Base-by-base conservation (phyloP, 306 rosid genomes). In the Medicago lupulina region DNA sequence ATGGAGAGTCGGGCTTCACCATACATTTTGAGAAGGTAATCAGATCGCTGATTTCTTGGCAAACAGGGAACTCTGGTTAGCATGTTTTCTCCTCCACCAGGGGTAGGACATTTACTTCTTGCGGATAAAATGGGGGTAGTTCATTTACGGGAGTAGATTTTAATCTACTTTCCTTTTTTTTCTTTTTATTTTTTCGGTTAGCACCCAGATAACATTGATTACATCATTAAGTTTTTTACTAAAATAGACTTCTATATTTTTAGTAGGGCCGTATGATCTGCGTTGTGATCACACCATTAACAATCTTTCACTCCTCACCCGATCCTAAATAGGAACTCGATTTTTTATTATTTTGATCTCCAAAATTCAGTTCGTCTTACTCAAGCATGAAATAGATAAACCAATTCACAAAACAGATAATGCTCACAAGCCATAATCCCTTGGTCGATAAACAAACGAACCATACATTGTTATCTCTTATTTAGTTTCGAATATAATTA, bases 401-500 rank as follows among this genome's bases (percentile, higher is more conserved):
- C 5, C 58, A 51, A 16, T 53, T 3, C 25, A 17, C 43, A 51
- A 38, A 50, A 55, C 38, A 57, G n/a, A 50, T 55, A 25, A 23
- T 70, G 18, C 23, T 57, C 31, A 65, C 7, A 55, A 12, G 71
- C 61, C 58, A 55, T 16, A 53, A 40, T 58, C 41, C 55, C 60
- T 57, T 46, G 71, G 46, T 4, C 36, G 36, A 43, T 46, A 67
- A 46, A 13, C 51, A 4, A 15, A 46, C 13, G 0, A 51, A 6
- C 11, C n/a, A 60, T 51, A 18, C 53, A 76, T 57, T 21, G 46
- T 11, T 46, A 46, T 12, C 13, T 12, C 7, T 39, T 76, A 5
- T 8, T 50, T 51, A 36, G 40, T 75, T 63, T 75, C 63, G 17
- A 75, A 49, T 34, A 9, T 61, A 75, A 74, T 61, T 31, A 61